Conservation (phyloP, 2,329 filamentous ascomycete species). For the Fusarium domesticum region DNA sequence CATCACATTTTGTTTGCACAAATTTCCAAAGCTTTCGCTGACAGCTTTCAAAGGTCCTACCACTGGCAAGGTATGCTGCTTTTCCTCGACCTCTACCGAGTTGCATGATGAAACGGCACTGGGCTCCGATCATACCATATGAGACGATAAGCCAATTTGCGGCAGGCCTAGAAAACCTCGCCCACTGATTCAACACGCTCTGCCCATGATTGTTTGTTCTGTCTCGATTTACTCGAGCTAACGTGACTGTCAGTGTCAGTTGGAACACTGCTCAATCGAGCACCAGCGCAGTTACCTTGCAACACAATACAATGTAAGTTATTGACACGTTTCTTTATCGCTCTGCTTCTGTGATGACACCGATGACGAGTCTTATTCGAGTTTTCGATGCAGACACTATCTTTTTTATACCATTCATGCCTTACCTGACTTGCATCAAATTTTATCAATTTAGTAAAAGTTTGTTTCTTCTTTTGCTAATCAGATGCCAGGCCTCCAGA, state of each 20-base stretch:
- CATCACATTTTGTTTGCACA: slow-evolving; percentile 9
- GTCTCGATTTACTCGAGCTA: slow-evolving; percentile 18
- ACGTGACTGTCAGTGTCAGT: slow-evolving; percentile 19
- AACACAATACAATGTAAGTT: slow-evolving; percentile 17
- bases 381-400: slow-evolving; percentile 68
- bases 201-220: slow-evolving; percentile 7
- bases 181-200: slow-evolving; percentile 68
- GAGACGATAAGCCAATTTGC: slow-evolving; percentile 85
- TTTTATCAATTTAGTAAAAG: slow-evolving; percentile 8
- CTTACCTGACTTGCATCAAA: slow-evolving; percentile 44
- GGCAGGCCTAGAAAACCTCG: slow-evolving; percentile 99
- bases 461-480: slow-evolving; percentile 21
- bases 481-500: slow-evolving; percentile 7
- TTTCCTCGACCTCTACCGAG: slow-evolving; percentile 18
- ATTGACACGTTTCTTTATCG: slow-evolving; percentile 8
- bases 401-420: slow-evolving; percentile 73
- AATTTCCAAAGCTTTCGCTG: slow-evolving; percentile 27
- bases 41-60: slow-evolving; percentile 25
- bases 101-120: slow-evolving; percentile 89
- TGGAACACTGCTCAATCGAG: too few species aligned
- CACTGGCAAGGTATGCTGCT: slow-evolving; percentile 35
- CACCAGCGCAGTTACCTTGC: neutral
- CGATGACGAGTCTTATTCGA: slow-evolving; percentile 80
- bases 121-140: slow-evolving; percentile 77
- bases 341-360: slow-evolving; percentile 42